Percentiles rank a stretch among this genome's conserved stretches.
Evolutionary conservation across 352 stramenopile genomes (phyloP).

Genomic region (Nothophytophthora sp.): DNA sequence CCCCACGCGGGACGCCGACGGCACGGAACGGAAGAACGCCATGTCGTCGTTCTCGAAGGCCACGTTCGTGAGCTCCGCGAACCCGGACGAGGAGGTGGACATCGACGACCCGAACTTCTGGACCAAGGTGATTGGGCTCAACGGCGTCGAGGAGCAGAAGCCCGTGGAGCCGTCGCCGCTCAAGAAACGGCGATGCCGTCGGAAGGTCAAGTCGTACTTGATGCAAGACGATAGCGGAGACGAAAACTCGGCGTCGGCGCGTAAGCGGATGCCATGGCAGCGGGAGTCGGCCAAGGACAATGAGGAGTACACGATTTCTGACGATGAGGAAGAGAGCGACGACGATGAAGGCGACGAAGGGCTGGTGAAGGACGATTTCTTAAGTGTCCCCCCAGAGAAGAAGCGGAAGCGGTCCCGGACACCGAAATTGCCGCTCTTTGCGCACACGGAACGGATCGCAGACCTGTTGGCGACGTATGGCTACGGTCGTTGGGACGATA

Average conservation of each 20-base stretch:
- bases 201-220: constrained; percentile 76
- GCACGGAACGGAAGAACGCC: constrained; percentile 64
- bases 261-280: constrained; percentile 26
- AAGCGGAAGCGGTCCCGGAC: constrained; percentile 34
- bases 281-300: constrained; percentile 32
- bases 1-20: constrained; percentile 50
- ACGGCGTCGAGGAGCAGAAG: constrained; percentile 67
- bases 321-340: constrained; percentile 45
- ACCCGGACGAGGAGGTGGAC: constrained; percentile 88
- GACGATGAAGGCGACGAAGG: constrained; percentile 63
- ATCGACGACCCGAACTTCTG: constrained; percentile 95
- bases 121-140: constrained; percentile 92
- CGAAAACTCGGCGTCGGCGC: constrained; percentile 26
- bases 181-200: constrained; percentile 69
- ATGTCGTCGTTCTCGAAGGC: constrained; percentile 94
- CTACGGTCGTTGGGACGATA: constrained; percentile 86
- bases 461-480: constrained; percentile 67
- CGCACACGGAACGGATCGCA: constrained; percentile 41
- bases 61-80: constrained; percentile 89
- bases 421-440: constrained; percentile 30
- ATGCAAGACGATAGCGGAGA: constrained; percentile 65
- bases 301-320: constrained; percentile 82
- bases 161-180: constrained; percentile 66
- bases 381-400: constrained; percentile 14
- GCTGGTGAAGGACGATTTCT: constrained; percentile 48